phyloP scores from a whole-genome alignment of 2,329 filamentous ascomycete genomes.

The Trichoderma koningii region DNA sequence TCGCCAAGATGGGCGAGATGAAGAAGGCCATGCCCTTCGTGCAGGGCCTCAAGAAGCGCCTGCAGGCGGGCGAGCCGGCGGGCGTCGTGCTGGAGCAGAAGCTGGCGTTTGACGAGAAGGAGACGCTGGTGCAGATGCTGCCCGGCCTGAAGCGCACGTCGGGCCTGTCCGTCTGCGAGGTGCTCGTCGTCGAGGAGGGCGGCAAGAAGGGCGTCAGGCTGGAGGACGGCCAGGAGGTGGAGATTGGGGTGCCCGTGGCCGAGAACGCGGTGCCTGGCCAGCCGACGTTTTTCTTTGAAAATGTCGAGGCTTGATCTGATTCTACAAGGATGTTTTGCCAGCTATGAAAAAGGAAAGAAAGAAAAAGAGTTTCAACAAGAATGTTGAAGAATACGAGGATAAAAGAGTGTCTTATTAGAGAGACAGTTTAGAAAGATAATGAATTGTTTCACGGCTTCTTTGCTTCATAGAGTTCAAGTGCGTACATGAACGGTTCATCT shows the following conservation, averaged over 20 bases:
- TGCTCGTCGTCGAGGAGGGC: conserved; percentile 71
- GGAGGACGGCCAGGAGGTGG: conserved; percentile 56
- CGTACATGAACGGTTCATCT: too few species aligned
- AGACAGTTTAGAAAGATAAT: conserved; percentile 21
- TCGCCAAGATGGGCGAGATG: conserved; percentile 83
- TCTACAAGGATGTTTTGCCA: not conserved
- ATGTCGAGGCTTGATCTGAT: conserved; percentile 55
- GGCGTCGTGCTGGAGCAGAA: conserved; percentile 77
- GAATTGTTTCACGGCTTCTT: conserved; percentile 7
- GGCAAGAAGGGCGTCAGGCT: conserved; percentile 64
- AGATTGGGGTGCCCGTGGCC: conserved; percentile 59
- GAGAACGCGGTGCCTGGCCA: conserved; percentile 78
- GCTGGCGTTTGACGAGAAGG: conserved; percentile 82
- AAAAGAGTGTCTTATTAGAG: conserved; percentile 1
- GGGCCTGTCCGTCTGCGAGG: conserved; percentile 68
- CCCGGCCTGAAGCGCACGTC: conserved; percentile 74
- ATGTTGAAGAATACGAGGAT: not conserved
- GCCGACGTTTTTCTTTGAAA: conserved; percentile 84
- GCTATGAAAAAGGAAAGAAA: not conserved
- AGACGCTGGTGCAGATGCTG: conserved; percentile 75
- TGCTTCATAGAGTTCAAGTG: not conserved
- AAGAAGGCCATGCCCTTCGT: conserved; percentile 99
- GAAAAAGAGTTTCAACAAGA: too few species aligned
- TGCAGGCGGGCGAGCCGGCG: conserved; percentile 69
- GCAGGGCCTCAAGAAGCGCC: conserved; percentile 79